Evolutionary conservation across 1,284 basidiomycete species (phyloP).

Genomic region (Leccinum solheimii): DNA sequence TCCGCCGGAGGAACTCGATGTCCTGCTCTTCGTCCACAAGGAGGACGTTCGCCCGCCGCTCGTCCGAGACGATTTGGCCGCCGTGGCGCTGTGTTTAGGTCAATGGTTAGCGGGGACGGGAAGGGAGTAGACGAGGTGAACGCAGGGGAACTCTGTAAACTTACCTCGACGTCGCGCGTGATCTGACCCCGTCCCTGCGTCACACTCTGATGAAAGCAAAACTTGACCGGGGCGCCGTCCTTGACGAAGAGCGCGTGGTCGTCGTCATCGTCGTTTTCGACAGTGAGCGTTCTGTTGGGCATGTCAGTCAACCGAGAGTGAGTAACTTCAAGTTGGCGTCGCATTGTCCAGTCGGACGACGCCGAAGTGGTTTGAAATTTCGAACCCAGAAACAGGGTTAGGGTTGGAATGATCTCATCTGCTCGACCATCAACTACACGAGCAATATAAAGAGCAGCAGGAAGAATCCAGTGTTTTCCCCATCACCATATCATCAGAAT

Average conservation of each 20-base stretch:
- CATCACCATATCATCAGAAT: too few relatives aligned
- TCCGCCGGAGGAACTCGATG: conserved; percentile 21
- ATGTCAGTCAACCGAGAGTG: conserved; percentile 1
- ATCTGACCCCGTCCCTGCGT: conserved; percentile 26
- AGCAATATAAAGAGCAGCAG: too few relatives aligned
- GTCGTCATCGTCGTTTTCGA: conserved; percentile 2
- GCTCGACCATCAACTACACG: too few relatives aligned
- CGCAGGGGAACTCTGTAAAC: background rate
- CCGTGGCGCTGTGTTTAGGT: conserved; percentile 19
- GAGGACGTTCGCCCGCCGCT: conserved; percentile 27
- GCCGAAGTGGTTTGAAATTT: conserved; percentile 18
- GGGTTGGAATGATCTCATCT: conserved; percentile 26
- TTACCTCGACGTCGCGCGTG: conserved; percentile 24
- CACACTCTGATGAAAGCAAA: conserved; percentile 32
- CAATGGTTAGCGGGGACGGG: too few relatives aligned
- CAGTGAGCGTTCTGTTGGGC: conserved; percentile 1
- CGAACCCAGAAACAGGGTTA: conserved; percentile 34
- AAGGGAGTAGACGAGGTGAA: background rate
- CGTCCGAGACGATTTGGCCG: conserved; percentile 19
- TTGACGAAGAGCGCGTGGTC: conserved; percentile 26
- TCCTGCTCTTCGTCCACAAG: conserved; percentile 33
- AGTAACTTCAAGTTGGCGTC: background rate
- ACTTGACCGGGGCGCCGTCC: conserved; percentile 24
- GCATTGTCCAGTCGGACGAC: background rate
- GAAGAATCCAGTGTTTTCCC: too few relatives aligned